phyloP scores from a whole-genome alignment of 768 basidiomycete species.

The Kwoniella pini region DNA sequence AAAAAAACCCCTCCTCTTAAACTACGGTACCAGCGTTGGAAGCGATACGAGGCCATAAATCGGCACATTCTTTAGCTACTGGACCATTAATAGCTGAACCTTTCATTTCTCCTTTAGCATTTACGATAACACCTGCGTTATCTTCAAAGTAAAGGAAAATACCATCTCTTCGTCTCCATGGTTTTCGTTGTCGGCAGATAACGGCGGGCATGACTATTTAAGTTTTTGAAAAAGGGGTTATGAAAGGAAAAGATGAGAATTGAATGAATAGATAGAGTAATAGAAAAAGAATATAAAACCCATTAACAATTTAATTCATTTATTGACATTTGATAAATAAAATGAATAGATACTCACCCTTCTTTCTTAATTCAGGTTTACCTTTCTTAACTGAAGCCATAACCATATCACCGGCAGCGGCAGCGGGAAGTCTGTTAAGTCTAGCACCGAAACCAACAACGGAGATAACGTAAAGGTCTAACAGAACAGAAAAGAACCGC shows the following conservation, averaged over 20 bases:
- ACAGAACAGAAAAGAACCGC: neutral
- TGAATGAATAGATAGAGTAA: conserved; percentile 1
- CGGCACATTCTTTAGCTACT: conserved; percentile 98
- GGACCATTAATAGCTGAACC: conserved; percentile 64
- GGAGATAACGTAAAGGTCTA: conserved; percentile 69
- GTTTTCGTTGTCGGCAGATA: conserved; percentile 94
- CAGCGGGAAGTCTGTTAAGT: conserved; percentile 95
- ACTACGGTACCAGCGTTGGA: conserved; percentile 99
- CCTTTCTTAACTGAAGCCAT: conserved; percentile 96
- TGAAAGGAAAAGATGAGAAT: neutral
- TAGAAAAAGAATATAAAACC: neutral
- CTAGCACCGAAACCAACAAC: conserved; percentile 94
- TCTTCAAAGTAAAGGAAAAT: conserved; percentile 99
- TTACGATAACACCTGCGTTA: conserved; percentile 95
- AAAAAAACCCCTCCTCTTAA: conserved; percentile 57
- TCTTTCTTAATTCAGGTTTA: conserved; percentile 99
- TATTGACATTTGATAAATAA: neutral
- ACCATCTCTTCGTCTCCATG: conserved; percentile 97
- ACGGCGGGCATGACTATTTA: conserved; percentile 88
- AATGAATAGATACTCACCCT: conserved; percentile 67
- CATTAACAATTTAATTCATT: neutral
- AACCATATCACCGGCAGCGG: conserved; percentile 58
- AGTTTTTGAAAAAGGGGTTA: neutral
- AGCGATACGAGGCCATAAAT: conserved; percentile 98
- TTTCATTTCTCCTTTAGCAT: conserved; percentile 99